phyloP scores from a whole-genome alignment of 2,329 filamentous ascomycete species.

The Xylariaceae sp. region DNA sequence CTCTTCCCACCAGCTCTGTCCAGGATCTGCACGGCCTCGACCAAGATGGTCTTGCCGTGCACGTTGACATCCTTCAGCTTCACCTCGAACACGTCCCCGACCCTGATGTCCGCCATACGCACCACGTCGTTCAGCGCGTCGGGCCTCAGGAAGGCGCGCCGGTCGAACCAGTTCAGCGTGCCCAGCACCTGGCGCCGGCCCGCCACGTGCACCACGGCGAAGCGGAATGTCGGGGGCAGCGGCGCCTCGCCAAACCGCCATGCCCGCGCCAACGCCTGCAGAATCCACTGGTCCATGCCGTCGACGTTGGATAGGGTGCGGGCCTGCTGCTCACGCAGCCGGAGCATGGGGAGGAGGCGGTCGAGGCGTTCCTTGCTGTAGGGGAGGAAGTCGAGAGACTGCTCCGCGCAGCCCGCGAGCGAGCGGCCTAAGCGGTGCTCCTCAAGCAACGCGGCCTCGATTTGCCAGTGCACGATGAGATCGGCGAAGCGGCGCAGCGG shows the following conservation, averaged over 20 bases:
- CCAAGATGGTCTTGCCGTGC: slow-evolving; percentile 38
- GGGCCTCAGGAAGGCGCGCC: slow-evolving; percentile 37
- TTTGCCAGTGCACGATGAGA: slow-evolving; percentile 62
- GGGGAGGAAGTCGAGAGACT: slow-evolving; percentile 35
- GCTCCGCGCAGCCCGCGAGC: slow-evolving; percentile 25
- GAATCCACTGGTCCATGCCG: slow-evolving; percentile 49
- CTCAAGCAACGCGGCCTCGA: slow-evolving; percentile 52
- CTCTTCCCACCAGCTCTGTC: slow-evolving; percentile 8
- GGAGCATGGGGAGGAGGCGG: slow-evolving; percentile 44
- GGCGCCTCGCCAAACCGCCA: slow-evolving; percentile 50
- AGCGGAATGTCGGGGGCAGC: slow-evolving; percentile 44
- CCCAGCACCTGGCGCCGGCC: slow-evolving; percentile 32
- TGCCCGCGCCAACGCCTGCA: slow-evolving; percentile 56
- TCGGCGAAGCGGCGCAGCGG: slow-evolving; percentile 63
- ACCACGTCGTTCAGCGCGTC: slow-evolving; percentile 34
- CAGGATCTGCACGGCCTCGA: slow-evolving; percentile 37
- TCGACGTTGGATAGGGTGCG: slow-evolving; percentile 37
- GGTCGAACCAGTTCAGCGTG: slow-evolving; percentile 47
- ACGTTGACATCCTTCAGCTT: slow-evolving; percentile 51
- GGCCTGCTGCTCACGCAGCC: slow-evolving; percentile 49
- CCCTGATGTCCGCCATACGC: slow-evolving; percentile 37
- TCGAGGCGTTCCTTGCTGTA: slow-evolving; percentile 39
- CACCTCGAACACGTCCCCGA: slow-evolving; percentile 53
- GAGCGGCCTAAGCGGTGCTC: slow-evolving; percentile 34
- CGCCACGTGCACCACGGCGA: slow-evolving; percentile 39